phyloP scores from a whole-genome alignment of 1,284 basidiomycete genomes.

The Trichosporon sp. region DNA sequence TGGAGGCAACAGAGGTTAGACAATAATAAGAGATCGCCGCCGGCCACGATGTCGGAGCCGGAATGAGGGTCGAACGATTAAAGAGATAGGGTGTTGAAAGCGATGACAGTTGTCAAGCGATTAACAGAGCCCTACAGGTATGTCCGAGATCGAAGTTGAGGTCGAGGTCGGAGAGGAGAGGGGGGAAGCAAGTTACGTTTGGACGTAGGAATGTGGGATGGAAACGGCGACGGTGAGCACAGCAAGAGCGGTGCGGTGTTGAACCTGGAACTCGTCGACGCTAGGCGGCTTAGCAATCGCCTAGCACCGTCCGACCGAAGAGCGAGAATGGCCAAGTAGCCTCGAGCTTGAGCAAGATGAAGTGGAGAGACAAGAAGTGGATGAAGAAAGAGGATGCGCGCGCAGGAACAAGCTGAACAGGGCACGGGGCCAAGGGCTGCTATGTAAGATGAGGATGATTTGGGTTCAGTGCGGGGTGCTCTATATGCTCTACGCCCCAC shows the following conservation, averaged over 20 bases:
- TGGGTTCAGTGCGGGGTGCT: background rate
- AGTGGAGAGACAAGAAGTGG: conserved; percentile 2
- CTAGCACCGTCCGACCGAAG: conserved; percentile 4
- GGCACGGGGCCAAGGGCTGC: background rate
- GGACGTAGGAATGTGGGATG: background rate
- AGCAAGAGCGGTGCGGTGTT: background rate
- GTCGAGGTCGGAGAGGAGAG: conserved; percentile 3
- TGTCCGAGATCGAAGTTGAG: background rate
- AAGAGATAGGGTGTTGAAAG: background rate
- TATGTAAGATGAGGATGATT: background rate
- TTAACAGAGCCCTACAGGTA: background rate
- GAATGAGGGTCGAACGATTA: conserved; percentile 8
- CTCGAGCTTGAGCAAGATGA: background rate
- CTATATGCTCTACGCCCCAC: background rate
- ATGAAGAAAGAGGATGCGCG: background rate
- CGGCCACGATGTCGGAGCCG: conserved; percentile 12
- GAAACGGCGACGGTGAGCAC: background rate
- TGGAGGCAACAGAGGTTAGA: background rate
- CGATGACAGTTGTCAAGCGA: background rate
- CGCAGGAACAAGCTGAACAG: background rate
- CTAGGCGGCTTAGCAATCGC: background rate
- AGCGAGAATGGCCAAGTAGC: background rate
- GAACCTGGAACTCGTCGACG: background rate
- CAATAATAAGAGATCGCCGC: conserved; percentile 13
- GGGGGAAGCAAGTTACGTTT: background rate